Evolutionary conservation across 371 early-diverging fungal species (phyloP).

Genomic region (Dentiscutata heterogama): DNA sequence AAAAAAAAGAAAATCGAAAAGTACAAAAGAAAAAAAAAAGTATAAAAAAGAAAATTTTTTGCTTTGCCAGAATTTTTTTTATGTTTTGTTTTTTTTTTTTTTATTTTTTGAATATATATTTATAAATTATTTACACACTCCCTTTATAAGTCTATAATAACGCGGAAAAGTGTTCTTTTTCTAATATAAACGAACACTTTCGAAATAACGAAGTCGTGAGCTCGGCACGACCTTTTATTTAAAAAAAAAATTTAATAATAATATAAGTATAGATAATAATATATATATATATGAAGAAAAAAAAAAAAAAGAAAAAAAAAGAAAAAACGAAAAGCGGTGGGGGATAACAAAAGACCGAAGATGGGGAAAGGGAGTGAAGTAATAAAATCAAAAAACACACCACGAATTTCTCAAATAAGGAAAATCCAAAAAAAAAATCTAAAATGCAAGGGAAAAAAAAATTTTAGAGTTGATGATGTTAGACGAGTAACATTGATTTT

Average conservation of each 20-base stretch:
- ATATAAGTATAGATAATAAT: slow-evolving; percentile 27
- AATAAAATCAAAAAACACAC: slow-evolving; percentile 18
- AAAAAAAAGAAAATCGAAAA: background rate
- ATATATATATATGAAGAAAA: slow-evolving; percentile 19
- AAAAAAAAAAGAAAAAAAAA: slow-evolving; percentile 23
- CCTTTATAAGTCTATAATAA: slow-evolving; percentile 35
- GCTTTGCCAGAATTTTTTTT: background rate
- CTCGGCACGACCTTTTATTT: slow-evolving; percentile 34
- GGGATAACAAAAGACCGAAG: slow-evolving; percentile 25
- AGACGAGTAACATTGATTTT: slow-evolving; percentile 19
- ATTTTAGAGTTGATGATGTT: slow-evolving; percentile 32
- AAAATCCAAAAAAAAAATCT: background rate
- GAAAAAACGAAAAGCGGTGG: background rate
- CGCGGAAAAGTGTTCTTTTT: slow-evolving; percentile 4
- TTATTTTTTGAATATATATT: background rate
- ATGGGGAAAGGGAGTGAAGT: slow-evolving; percentile 19
- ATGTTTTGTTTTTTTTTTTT: background rate
- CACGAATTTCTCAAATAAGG: slow-evolving; percentile 26
- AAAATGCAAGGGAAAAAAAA: background rate
- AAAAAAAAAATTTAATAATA: slow-evolving; percentile 5
- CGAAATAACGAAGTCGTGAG: slow-evolving; percentile 9
- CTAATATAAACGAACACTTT: slow-evolving; percentile 13
- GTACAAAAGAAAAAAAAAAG: background rate
- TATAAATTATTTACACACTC: slow-evolving; percentile 17
- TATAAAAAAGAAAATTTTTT: slow-evolving; percentile 2